phyloP scores from a whole-genome alignment of 2,329 filamentous ascomycete genomes.

The Colletotrichum spinosum region DNA sequence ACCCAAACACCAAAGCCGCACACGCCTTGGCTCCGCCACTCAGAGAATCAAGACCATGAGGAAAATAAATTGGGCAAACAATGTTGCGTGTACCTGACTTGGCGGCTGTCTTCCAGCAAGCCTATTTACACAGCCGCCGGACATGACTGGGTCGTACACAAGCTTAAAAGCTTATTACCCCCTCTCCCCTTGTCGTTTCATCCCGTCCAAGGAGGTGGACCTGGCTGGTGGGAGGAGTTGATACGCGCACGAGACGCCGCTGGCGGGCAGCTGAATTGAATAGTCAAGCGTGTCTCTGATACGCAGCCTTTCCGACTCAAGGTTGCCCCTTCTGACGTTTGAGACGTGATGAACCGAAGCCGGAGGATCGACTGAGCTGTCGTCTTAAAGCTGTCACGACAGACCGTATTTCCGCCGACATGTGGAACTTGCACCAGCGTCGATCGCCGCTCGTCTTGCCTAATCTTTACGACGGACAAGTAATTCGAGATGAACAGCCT shows the following conservation, averaged over 20 bases:
- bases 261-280: neutral
- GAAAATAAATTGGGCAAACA: neutral
- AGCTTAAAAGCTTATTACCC: slow-evolving; percentile 13
- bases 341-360: neutral
- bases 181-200: slow-evolving; percentile 10
- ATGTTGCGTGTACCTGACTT: neutral
- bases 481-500: neutral
- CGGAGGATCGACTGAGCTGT: neutral
- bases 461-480: neutral
- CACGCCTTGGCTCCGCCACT: no score
- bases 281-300: no score
- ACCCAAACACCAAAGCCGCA: no score
- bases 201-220: neutral
- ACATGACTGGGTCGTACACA: neutral
- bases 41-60: neutral
- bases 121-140: slow-evolving; percentile 6
- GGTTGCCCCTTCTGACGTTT: neutral
- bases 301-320: neutral
- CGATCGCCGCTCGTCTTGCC: neutral
- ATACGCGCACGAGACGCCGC: slow-evolving; percentile 12
- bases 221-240: slow-evolving; percentile 1
- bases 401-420: neutral
- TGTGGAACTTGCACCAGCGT: neutral
- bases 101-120: neutral
- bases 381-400: neutral